Conservation (phyloP, 1,139 yeast genomes). For the Lodderomyces parapsilosis region DNA sequence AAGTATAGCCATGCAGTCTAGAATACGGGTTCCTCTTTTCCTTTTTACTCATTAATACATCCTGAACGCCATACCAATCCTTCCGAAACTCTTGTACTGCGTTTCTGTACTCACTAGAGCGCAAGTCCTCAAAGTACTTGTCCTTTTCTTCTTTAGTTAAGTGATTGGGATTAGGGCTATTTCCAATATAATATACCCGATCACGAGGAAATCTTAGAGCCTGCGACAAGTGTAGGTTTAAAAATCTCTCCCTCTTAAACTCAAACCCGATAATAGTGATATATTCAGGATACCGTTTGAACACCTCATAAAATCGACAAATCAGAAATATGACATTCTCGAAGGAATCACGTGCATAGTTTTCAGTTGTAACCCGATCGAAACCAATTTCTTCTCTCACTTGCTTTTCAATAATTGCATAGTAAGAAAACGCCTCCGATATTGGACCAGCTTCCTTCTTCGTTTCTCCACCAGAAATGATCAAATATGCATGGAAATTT, state of each 20-base stretch:
- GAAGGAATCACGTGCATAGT: slow-evolving; percentile 77
- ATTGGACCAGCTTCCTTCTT: slow-evolving; percentile 50
- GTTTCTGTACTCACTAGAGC: slow-evolving; percentile 46
- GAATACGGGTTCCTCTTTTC: slow-evolving; percentile 60
- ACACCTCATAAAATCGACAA: slow-evolving; percentile 52
- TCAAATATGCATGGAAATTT: slow-evolving; percentile 31
- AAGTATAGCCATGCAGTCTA: slow-evolving; percentile 41
- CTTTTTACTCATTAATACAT: slow-evolving; percentile 42
- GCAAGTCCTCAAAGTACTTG: slow-evolving; percentile 43
- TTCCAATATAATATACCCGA: slow-evolving; percentile 53
- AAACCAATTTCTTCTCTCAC: slow-evolving; percentile 11
- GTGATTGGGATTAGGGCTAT: slow-evolving; percentile 54
- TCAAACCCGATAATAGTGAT: slow-evolving; percentile 71
- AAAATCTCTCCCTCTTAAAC: slow-evolving; percentile 63
- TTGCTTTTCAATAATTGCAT: slow-evolving; percentile 28
- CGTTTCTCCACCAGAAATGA: slow-evolving; percentile 77
- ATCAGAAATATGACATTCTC: slow-evolving; percentile 72
- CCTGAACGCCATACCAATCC: slow-evolving; percentile 62
- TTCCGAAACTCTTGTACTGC: slow-evolving; percentile 56
- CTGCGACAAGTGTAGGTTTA: slow-evolving; percentile 49
- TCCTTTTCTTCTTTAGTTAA: slow-evolving; percentile 17
- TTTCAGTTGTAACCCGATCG: slow-evolving; percentile 50
- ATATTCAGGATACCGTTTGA: slow-evolving; percentile 45
- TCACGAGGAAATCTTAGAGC: slow-evolving; percentile 42
- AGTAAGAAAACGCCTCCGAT: slow-evolving; percentile 65